Percentiles rank a stretch among this genome's conserved stretches.
Evolutionary conservation across 352 stramenopile genomes (phyloP).

Genomic region (Bremia lactucae): DNA sequence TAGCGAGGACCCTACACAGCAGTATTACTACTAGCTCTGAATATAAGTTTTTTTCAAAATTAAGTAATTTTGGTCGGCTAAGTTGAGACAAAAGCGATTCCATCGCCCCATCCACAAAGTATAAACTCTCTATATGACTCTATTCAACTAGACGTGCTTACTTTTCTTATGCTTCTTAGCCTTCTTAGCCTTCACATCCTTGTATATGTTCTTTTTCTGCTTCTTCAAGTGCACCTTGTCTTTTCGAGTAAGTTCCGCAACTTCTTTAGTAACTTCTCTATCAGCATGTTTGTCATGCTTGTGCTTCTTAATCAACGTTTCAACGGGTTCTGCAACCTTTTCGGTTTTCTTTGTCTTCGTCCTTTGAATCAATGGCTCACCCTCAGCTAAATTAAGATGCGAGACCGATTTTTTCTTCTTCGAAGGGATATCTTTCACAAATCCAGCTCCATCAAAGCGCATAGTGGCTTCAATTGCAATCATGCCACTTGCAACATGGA

Average conservation of each 20-base stretch:
- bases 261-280: slow-evolving; percentile 20
- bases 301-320: slow-evolving; percentile 31
- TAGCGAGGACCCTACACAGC: too few relatives aligned
- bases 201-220: slow-evolving; percentile 24
- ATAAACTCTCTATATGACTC: too few relatives aligned
- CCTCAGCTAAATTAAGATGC: slow-evolving; percentile 7
- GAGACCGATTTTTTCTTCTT: slow-evolving; percentile 10
- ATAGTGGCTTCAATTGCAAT: slow-evolving; percentile 75
- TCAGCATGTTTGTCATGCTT: slow-evolving; percentile 13
- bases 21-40: too few relatives aligned
- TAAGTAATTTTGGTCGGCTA: too few relatives aligned
- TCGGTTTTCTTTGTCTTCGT: slow-evolving; percentile 20
- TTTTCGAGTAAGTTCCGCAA: slow-evolving; percentile 3
- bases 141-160: slow-evolving; percentile 39
- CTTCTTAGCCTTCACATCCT: slow-evolving; percentile 28
- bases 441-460: slow-evolving; percentile 20
- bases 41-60: too few relatives aligned
- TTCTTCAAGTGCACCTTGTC: slow-evolving; percentile 19
- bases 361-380: slow-evolving; percentile 4
- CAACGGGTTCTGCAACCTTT: slow-evolving; percentile 9
- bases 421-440: slow-evolving; percentile 1
- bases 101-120: too few relatives aligned
- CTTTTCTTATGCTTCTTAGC: slow-evolving; percentile 42
- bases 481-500: slow-evolving; percentile 67
- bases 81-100: too few relatives aligned